Evolutionary conservation across 441 rosid species (phyloP).

Genomic region (Mallotus repandus): DNA sequence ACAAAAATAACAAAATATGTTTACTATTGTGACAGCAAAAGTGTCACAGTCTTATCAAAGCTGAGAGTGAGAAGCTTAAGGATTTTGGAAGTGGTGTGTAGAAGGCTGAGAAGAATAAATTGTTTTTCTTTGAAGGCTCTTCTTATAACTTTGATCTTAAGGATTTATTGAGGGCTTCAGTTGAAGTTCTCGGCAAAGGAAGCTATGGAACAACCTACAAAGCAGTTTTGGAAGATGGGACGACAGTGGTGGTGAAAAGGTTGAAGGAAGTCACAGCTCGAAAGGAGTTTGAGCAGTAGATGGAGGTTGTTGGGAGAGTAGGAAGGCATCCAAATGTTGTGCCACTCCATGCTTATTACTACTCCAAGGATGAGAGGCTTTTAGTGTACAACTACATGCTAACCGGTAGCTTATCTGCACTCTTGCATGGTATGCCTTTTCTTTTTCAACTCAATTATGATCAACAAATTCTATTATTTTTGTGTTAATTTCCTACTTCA

Average conservation of each 20-base stretch:
- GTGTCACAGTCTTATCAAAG: too few species aligned
- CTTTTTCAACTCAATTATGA: neutral
- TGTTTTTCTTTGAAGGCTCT: conserved; percentile 81
- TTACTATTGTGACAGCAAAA: too few species aligned
- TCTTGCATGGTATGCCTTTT: conserved; percentile 70
- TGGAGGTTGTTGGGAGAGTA: conserved; percentile 66
- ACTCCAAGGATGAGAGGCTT: conserved; percentile 88
- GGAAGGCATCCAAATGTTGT: conserved; percentile 66
- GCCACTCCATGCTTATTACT: conserved; percentile 78
- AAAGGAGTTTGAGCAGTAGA: conserved; percentile 70
- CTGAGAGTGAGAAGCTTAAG: too few species aligned
- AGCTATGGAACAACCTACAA: conserved; percentile 89
- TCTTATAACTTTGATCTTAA: conserved; percentile 72
- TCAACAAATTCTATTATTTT: neutral
- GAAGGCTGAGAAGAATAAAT: too few species aligned
- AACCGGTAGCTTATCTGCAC: conserved; percentile 72
- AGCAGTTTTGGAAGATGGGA: conserved; percentile 82
- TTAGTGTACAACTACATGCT: conserved; percentile 69
- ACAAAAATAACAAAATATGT: too few species aligned
- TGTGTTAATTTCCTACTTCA: neutral
- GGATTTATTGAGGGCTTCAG: conserved; percentile 86
- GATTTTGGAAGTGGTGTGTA: too few species aligned
- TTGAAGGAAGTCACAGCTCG: conserved; percentile 72
- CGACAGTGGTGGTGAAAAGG: conserved; percentile 84
- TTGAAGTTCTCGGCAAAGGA: conserved; percentile 94